These are phyloP conservation scores for Xylariomycetidae sp. DNA, from an alignment of 2,329 filamentous ascomycete genomes.

Conservation along the genomic window DNA sequence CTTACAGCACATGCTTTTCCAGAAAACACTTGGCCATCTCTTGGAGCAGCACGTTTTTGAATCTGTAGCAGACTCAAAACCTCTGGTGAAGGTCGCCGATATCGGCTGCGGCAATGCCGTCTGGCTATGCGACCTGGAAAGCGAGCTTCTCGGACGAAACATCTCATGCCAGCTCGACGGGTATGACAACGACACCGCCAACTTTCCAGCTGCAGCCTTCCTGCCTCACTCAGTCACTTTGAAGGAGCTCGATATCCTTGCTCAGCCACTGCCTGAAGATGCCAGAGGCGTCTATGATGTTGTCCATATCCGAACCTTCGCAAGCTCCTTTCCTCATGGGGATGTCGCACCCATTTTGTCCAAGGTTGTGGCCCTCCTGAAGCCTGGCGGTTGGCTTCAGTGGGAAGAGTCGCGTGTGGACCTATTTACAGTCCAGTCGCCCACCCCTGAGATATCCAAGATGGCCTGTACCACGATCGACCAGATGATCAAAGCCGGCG, in stretches of 20 bases:
- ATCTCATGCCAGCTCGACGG: constrained; percentile 13
- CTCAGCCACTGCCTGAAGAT: constrained; percentile 9
- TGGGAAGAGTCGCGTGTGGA: constrained; percentile 18
- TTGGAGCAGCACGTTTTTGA: constrained; percentile 13
- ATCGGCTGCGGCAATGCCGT: constrained; percentile 21
- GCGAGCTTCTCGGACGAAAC: constrained; percentile 9
- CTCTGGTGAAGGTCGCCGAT: constrained; percentile 15
- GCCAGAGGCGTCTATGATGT: constrained; percentile 16
- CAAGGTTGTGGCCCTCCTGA: constrained; percentile 11
- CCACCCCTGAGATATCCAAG: constrained; percentile 6
- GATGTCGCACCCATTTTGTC: constrained; percentile 10
- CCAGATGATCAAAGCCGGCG: constrained; percentile 4
- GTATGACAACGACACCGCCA: constrained; percentile 17
- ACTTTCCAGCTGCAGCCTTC: constrained; percentile 12
- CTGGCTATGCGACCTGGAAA: constrained; percentile 16
- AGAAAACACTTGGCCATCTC: constrained; percentile 19
- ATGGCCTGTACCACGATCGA: constrained; percentile 12
- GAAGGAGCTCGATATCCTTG: constrained; percentile 14
- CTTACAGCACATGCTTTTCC: constrained; percentile 20
- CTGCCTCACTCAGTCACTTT: constrained; percentile 13
- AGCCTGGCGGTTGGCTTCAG: constrained; percentile 20
- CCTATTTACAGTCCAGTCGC: constrained; percentile 10
- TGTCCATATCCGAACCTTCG: constrained; percentile 18
- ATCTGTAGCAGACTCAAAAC: constrained; percentile 3
- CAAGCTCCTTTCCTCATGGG: constrained; percentile 10